Percentiles rank a stretch among this genome's conserved stretches.
Conservation (phyloP, 305 asterid species). For the Rubia occidens region DNA sequence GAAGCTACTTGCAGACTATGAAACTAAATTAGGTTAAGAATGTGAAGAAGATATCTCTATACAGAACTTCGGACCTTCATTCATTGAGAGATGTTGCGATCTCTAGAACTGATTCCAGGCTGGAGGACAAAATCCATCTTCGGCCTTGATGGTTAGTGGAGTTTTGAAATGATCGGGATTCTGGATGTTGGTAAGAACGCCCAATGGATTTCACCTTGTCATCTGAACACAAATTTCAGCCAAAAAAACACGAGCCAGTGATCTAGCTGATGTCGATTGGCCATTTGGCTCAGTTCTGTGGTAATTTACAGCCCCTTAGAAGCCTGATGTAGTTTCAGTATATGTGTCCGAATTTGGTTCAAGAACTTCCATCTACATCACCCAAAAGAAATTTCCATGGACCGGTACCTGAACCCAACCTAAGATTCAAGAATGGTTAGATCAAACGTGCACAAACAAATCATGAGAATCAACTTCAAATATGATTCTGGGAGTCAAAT, state of each 20-base stretch:
- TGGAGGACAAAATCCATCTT: background rate
- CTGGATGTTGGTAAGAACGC: background rate
- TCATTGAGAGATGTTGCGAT: background rate
- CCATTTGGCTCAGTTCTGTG: background rate
- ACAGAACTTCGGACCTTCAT: background rate
- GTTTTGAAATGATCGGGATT: background rate
- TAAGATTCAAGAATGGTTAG: conserved; percentile 20
- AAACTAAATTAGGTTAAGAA: background rate
- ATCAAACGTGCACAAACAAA: too few species aligned
- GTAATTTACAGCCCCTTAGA: background rate
- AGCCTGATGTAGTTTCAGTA: background rate
- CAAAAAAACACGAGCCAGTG: background rate
- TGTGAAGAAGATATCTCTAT: background rate
- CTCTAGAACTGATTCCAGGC: background rate
- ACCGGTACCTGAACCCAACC: conserved; percentile 62
- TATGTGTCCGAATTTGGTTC: conserved; percentile 5
- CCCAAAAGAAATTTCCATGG: conserved; percentile 68
- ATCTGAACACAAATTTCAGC: background rate
- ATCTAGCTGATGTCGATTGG: background rate
- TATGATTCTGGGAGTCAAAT: background rate
- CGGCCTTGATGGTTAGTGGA: background rate
- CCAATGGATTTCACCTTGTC: background rate
- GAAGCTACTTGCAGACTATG: background rate
- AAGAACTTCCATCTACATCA: conserved; percentile 37
- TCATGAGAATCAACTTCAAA: background rate